Base-by-base conservation (phyloP, 495 filamentous ascomycete species). In the Penicillium roqueforti region DNA sequence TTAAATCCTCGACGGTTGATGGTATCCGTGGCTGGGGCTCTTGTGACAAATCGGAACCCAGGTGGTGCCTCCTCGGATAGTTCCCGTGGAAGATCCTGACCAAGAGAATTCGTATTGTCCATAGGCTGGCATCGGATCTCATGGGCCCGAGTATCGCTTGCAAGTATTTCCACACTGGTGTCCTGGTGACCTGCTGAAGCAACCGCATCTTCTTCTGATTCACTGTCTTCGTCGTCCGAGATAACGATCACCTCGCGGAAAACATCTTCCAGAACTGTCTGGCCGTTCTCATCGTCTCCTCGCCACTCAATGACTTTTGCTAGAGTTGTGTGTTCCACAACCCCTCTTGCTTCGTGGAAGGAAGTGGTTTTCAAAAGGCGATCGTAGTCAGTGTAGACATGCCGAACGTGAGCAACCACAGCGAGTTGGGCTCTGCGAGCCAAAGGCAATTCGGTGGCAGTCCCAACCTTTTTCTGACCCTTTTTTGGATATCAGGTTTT, bases 331-430 rank as follows among this genome's bases (percentile, higher is more conserved):
- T 83, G 78, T 61, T 92, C 87, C 34, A 93, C 87, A 37, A 73
- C 67, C 52, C 76, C 80, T 52, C 91, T 79, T 22, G 91, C 89
- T 52, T 88, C 86, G 40, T 79, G 73, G 68, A 83, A 91, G 7
- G 68, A 73, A 6, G 78, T 82, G 42, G 79, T 74, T 53, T 76
- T 83, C 23, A 97, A 74, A 25, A 95, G 74, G 56, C 80, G 72
- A 69, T 97, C 91, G 68, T 97, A 97, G 55, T 88, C 77, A 16
- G 92, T 97, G 67, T 95, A 89, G 26, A 73, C 75, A 64, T 97
- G 92, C 34, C 92, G 81, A 59, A 96, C 89, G 68, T 95, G 88
- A 49, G 92, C 90, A 58, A 87, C 80, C 7, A 91, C 88, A 1
- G 91, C 91, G 40, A 96, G 79, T 58, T 92, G 87, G 11, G 87